These are phyloP conservation scores for Hygrophorus russula DNA, from an alignment of 768 basidiomycete species.

Conservation along the genomic window DNA sequence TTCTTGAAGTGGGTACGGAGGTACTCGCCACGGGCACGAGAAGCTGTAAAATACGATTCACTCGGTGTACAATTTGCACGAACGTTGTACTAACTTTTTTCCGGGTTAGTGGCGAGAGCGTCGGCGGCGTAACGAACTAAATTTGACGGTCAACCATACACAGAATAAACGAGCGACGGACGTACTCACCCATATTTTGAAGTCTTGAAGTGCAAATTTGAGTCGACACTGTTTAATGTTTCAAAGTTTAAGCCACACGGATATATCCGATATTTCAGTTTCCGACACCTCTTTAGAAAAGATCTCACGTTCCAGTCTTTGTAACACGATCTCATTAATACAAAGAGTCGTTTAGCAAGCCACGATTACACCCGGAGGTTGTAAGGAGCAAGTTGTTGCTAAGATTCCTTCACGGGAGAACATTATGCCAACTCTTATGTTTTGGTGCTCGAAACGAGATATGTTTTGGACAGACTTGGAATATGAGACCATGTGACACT, in stretches of 20 bases:
- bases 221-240: background rate
- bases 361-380: too few species aligned
- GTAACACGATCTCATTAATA: too few species aligned
- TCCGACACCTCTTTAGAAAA: background rate
- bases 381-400: too few species aligned
- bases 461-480: too few species aligned
- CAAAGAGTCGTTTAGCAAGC: too few species aligned
- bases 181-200: conserved; percentile 55
- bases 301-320: background rate
- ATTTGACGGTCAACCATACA: conserved; percentile 11
- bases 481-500: too few species aligned
- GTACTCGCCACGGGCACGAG: conserved; percentile 92
- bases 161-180: conserved; percentile 9
- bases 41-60: conserved; percentile 40
- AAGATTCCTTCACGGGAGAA: too few species aligned
- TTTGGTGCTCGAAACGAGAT: too few species aligned
- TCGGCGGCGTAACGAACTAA: conserved; percentile 92
- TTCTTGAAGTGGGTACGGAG: conserved; percentile 92
- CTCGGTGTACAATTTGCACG: background rate
- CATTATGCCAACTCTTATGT: too few species aligned
- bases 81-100: conserved; percentile 70
- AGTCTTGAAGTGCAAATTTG: conserved; percentile 26
- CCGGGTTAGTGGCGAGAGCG: conserved; percentile 80
- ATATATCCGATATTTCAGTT: background rate
- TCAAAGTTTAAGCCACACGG: conserved; percentile 4